These are phyloP conservation scores for Linnemannia zychae DNA, from an alignment of 192 early-diverging fungal genomes.

Conservation along the genomic window DNA sequence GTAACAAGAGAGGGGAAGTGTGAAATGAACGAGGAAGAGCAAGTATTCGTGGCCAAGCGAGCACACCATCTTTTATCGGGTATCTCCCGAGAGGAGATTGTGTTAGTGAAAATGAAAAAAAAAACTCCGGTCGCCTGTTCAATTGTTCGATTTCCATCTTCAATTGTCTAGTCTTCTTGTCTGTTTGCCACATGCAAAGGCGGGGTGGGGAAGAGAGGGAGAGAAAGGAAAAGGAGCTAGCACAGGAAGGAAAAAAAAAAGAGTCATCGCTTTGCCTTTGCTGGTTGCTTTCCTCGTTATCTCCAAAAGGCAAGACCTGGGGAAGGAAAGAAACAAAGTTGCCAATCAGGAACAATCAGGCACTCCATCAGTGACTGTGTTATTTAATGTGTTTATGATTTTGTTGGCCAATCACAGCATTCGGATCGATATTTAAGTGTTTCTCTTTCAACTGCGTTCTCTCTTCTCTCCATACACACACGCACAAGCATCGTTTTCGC, in stretches of 20 bases:
- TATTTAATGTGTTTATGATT: neutral
- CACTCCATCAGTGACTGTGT: too few relatives aligned
- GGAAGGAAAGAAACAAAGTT: conserved; percentile 2
- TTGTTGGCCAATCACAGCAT: neutral
- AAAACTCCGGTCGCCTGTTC: neutral
- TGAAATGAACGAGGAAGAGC: too few relatives aligned
- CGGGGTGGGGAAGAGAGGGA: too few relatives aligned
- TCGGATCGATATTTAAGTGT: neutral
- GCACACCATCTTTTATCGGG: neutral
- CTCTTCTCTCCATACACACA: neutral
- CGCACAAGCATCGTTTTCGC: neutral
- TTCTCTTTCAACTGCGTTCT: too few relatives aligned
- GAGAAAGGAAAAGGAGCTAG: neutral
- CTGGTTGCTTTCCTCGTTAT: neutral
- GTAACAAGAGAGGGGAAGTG: neutral
- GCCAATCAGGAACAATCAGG: neutral
- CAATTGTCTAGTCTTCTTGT: neutral
- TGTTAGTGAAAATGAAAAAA: neutral
- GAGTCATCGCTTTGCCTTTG: neutral
- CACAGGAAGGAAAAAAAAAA: neutral
- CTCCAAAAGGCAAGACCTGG: conserved; percentile 37
- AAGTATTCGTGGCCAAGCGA: too few relatives aligned
- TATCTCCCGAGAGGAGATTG: neutral
- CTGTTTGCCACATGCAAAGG: neutral
- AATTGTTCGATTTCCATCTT: neutral